Conservation (phyloP, 2,329 filamentous ascomycete species). For the Nemania sp. region DNA sequence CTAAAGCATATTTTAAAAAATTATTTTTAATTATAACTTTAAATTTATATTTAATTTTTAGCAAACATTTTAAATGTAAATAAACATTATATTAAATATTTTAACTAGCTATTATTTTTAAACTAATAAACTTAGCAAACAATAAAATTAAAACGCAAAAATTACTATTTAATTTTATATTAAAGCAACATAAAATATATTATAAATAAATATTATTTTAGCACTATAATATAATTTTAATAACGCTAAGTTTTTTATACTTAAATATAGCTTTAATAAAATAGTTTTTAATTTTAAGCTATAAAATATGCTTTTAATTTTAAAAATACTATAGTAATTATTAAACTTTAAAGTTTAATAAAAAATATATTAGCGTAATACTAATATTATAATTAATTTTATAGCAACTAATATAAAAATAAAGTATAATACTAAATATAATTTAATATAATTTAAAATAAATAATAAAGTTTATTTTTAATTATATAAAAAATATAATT, state of each 20-base stretch:
- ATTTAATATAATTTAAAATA: constrained; percentile 14
- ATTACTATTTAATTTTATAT: constrained; percentile 24
- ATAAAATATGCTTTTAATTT: constrained; percentile 9
- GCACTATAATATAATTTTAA: constrained; percentile 29
- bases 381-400: constrained; percentile 4
- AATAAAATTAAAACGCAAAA: constrained; percentile 24
- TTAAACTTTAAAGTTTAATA: constrained; percentile 6
- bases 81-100: not conserved
- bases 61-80: not conserved
- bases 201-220: constrained; percentile 13
- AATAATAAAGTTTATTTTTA: not conserved
- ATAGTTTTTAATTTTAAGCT: constrained; percentile 10
- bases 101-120: constrained; percentile 13
- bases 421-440: constrained; percentile 16
- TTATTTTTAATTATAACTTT: constrained; percentile 16
- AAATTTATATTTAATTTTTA: constrained; percentile 23
- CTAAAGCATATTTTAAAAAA: constrained; percentile 2
- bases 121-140: constrained; percentile 4
- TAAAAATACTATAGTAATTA: not conserved
- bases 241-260: constrained; percentile 14
- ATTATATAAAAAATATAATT: constrained; percentile 16
- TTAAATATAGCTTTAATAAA: constrained; percentile 10
- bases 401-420: constrained; percentile 7
- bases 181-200: not conserved
- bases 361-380: constrained; percentile 2